Evolutionary conservation across 2,329 filamentous ascomycete genomes (phyloP), one percentile per base, ranked within the genome.

Genomic region (Cytospora piceae): DNA sequence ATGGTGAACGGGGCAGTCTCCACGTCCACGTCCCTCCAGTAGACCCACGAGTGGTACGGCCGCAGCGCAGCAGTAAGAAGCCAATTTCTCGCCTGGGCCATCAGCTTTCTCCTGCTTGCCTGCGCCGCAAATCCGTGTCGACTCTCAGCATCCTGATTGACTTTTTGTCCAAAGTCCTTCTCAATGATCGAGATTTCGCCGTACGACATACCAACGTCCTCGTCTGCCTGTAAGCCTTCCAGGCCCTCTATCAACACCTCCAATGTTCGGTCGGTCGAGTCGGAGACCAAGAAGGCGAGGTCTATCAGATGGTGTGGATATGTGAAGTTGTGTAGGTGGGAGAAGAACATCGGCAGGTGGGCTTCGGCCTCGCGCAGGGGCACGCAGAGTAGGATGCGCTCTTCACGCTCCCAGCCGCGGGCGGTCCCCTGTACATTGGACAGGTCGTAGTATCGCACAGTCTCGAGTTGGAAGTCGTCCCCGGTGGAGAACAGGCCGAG

Each of bases 21-120:
- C 11, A 99, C 95, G 79, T 99, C 95, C 29, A 97, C 95, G 80
- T 99, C 95, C 78, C 95, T 89, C 95, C 95, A 99, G 76, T 99
- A 99, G 12, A 99, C 95, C 95, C 95, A 99, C 70, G 94, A 97
- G 76, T 99, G 95, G 61, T 95, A 96, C 1, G 95, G 95, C 53
- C 95, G 88, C 62, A 99, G 81, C 27, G 95, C 94, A 51, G 95
- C 94, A 73, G 93, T 97, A 64, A 99, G 80, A 61, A 99, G 83
- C 95, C 95, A 99, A 78, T 99, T 99, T 69, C 95, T 87, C 59
- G 95, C 95, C 79, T 97, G 93, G 0, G 95, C 95, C 95, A 99
- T 99, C 73, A 96, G 85, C 81, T 99, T 99, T 77, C 95, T 88
- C 72, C 95, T 86, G 71, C 90, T 91, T 29, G 95, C 95, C 78